Base-by-base conservation (phyloP, 169 alveolate species). In the Plasmodium falciparum region DNA sequence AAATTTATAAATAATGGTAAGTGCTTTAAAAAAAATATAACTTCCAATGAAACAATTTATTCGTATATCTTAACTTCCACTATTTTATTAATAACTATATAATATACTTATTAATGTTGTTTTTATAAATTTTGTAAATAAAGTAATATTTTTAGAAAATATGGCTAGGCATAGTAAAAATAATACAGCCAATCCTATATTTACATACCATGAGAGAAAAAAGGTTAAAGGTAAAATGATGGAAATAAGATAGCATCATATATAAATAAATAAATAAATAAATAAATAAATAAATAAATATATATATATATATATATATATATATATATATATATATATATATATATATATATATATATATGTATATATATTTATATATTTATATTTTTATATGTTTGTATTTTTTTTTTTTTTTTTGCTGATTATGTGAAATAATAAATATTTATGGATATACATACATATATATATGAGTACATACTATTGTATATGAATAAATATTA, bases 131-230 rank as follows among this genome's bases (percentile, higher is more conserved):
- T 5, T 39, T 39, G 11, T 39, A 0, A 7, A 39, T 39, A 39
- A 39, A 39, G 47, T 39, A 56, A 56, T 9, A 17, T 66, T 26
- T 66, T 66, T 0, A 12, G 20, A 33, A 7, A 86, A 66, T 9
- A 97, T 97, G 99, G 94, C 98, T 0, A 95, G 98, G 78, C 99
- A 96, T 86, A 96, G 98, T 63, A 97, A 96, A 90, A 96, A 96
- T 74, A 97, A 96, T 88, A 96, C 98, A 20, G 97, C 98, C 6
- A 92, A 91, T 50, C 93, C 97, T 56, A 94, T 97, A 22, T 97
- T 97, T 88, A 96, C 99, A 7, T 96, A 96, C 80, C 97, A 96
- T 67, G 99, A 97, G 83, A 93, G 97, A 88, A 88, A 94, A 90
- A 96, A 92, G 90, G 94, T 97, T 54, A 90, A 94, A 71, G 96